Base-by-base conservation (phyloP, 2,329 filamentous ascomycete genomes). In the Colletotrichum lindemuthianum region DNA sequence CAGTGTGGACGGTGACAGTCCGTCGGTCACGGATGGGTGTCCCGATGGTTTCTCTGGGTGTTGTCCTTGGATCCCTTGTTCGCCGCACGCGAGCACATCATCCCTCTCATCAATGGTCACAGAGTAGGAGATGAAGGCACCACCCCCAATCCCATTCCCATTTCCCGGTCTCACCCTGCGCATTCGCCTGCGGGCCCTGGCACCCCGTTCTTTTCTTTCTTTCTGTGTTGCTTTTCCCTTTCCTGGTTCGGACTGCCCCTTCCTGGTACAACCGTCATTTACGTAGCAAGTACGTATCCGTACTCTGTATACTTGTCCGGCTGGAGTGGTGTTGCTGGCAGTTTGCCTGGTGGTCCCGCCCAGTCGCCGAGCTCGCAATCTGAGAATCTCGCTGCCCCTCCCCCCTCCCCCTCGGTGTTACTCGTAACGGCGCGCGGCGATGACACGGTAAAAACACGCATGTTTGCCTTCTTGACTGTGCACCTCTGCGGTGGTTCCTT, bases 71-170 rank as follows among this genome's bases (percentile, higher is more conserved):
- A 59, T 64, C 63, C 59, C 59, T 53, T 65, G 63, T 51, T 32
- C 11, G 41, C 40, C 43, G 59, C 63, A 66, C 60, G 63, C 60
- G 63, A 66, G 59, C 63, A 66, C 60, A 63, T 63, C 59, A 66
- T 55, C 43, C 55, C 44, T 49, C 32, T 15, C 52, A 16, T 16
- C 43, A 8, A 43, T 43, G 5, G 24, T 24, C 41, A 15, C 41
- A 9, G 40, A 15, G 13, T 13, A 15, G 43, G 15, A 45, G 43
- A 45, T 10, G n/a, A 5, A 13, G 15, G 43, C 10, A 16, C 24
- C 41, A 16, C 45, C 16, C 11, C 54, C 44, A 24, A 16, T 44
- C 34, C 47, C 49, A 56, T 56, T 64, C 43, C 55, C 55, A 49
- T 58, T 58, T 64, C 47, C 60, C 48, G 37, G 59, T 59, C 59